Evolutionary conservation across 768 basidiomycete genomes (phyloP), one percentile per base, ranked within the genome.

Genomic region (Lactifluus piperatus): DNA sequence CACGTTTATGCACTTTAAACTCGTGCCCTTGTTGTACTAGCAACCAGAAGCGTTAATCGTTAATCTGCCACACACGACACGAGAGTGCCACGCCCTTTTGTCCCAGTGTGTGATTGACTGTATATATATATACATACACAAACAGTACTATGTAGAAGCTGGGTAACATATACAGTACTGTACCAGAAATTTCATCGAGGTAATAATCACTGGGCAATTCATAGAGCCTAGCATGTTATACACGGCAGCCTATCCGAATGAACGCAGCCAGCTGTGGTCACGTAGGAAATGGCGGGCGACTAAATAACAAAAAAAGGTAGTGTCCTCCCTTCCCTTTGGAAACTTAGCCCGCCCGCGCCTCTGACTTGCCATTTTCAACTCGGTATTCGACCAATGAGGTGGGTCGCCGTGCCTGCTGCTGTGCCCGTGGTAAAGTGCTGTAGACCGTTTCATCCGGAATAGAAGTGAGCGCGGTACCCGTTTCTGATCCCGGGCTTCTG

Each of bases 401-500:
- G 20, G 54, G 24, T 20, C 24, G 39, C 22, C 24, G 39, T 29
- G 18, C 18, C 13, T 27, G n/a, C n/a, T n/a, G n/a, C n/a, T n/a
- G 45, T 18, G 36, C 34, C 20, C 44, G 30, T 11, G 34, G 34
- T 10, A 46, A n/a, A 10, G 37, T 39, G 44, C 50, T 47, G 39
- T 11, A 41, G 27, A 34, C 18, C 18, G 24, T 11, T 82, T 83
- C 69, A 72, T 70, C 66, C 79, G 79, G 69, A 70, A 72, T 58
- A 76, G 75, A 13, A 67, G 76, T 10, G 79, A 81, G 6, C n/a
- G 44, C 51, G 11, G 56, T 45, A n/a, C 58, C 34, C 22, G 7
- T 27, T 18, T 39, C 54, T n/a, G 50, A 52, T 20, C 27, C 22
- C 1, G 57, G 48, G 47, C 27, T 26, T 24, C 24, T 27, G 7